These are phyloP conservation scores for Sporodiniella umbellata DNA, from an alignment of 371 early-diverging fungal species.

Conservation along the genomic window DNA sequence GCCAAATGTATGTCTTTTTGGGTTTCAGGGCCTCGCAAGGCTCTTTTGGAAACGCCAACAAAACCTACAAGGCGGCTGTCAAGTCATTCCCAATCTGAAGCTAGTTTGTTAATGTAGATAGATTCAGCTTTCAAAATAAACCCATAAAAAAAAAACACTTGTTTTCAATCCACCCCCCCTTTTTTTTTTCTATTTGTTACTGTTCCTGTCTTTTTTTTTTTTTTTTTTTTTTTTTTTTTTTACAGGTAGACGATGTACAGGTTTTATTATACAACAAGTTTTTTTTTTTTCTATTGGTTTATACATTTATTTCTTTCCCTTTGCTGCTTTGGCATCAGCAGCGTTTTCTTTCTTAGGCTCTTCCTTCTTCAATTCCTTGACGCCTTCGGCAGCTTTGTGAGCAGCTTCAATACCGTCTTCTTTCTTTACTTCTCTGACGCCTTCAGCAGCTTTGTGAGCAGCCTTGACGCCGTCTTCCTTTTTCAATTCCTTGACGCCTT, in stretches of 20 bases:
- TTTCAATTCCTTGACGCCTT: conserved; percentile 2
- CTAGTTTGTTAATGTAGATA: background rate
- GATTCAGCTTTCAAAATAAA: too few species aligned
- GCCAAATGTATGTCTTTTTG: conserved; percentile 27
- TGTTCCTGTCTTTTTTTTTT: too few species aligned
- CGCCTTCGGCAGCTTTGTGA: background rate
- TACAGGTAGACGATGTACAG: background rate
- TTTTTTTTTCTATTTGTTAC: background rate
- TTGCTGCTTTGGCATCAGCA: background rate
- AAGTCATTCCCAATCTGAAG: background rate
- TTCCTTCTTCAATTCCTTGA: background rate
- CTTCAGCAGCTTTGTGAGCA: background rate
- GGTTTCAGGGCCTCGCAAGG: conserved; percentile 6
- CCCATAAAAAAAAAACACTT: too few species aligned
- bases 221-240: background rate
- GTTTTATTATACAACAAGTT: background rate
- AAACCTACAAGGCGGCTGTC: background rate
- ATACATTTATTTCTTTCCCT: conserved; percentile 1
- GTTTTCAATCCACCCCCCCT: too few species aligned
- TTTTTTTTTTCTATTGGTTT: conserved; percentile 1
- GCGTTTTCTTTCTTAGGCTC: background rate
- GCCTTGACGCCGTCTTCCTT: conserved; percentile 1
- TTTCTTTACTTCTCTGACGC: too few species aligned
- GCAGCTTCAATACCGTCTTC: background rate
- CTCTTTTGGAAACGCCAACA: background rate